A percentile compares a stretch with the other conserved stretches of the same genome.
phyloP scores from a whole-genome alignment of 805 yeast genomes.

The Metschnikowia koreensis region DNA sequence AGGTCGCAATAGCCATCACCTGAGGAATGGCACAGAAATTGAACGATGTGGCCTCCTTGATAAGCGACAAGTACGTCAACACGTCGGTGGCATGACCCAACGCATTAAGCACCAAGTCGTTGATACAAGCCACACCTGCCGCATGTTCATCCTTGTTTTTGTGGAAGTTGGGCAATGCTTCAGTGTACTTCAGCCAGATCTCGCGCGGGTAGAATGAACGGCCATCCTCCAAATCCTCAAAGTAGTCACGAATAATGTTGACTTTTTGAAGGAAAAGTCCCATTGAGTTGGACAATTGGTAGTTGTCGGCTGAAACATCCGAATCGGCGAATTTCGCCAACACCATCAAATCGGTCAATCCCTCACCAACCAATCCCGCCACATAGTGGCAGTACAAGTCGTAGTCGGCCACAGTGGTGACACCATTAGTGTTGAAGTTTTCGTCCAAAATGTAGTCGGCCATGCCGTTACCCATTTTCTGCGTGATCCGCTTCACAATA shows the following conservation, averaged over 20 bases:
- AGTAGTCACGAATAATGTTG: constrained; percentile 91
- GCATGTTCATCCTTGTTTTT: constrained; percentile 43
- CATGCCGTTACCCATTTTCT: constrained; percentile 96
- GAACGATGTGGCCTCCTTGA: constrained; percentile 79
- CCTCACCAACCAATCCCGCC: constrained; percentile 97
- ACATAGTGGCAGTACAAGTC: constrained; percentile 94
- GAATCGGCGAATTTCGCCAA: constrained; percentile 68
- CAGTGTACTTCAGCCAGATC: constrained; percentile 83
- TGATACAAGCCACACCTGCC: constrained; percentile 71
- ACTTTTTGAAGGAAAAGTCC: constrained; percentile 95
- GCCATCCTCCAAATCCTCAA: constrained; percentile 88
- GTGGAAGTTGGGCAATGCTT: constrained; percentile 56
- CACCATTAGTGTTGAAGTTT: constrained; percentile 75
- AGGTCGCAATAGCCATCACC: constrained; percentile 97
- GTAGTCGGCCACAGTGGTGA: constrained; percentile 74
- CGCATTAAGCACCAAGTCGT: constrained; percentile 77
- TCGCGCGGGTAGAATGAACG: constrained; percentile 96
- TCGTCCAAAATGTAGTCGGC: constrained; percentile 85
- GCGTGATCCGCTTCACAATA: constrained; percentile 72
- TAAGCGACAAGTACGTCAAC: constrained; percentile 68
- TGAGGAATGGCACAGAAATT: constrained; percentile 97
- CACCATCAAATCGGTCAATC: constrained; percentile 78
- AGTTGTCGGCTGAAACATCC: constrained; percentile 46
- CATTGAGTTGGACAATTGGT: constrained; percentile 75
- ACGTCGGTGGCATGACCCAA: constrained; percentile 75